These are phyloP conservation scores for Hansenula lynferdii DNA, from an alignment of 1,139 yeast species.

Conservation along the genomic window DNA sequence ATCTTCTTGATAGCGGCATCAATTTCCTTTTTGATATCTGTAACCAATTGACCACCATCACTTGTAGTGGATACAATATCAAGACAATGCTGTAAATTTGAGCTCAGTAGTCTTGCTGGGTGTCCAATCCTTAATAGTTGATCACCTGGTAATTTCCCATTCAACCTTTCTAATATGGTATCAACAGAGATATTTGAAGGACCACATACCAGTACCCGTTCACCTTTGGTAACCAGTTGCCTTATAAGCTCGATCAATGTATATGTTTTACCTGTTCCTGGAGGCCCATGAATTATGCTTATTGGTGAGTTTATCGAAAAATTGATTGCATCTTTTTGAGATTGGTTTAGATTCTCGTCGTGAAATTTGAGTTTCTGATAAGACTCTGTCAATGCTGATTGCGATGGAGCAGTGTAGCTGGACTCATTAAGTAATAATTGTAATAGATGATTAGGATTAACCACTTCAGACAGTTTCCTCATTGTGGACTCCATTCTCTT, in stretches of 20 bases:
- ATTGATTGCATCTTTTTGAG: constrained; percentile 65
- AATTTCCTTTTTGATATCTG: constrained; percentile 70
- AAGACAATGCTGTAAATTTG: constrained; percentile 66
- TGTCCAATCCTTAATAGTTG: constrained; percentile 81
- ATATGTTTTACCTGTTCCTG: constrained; percentile 81
- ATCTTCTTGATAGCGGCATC: constrained; percentile 51
- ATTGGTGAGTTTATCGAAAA: constrained; percentile 46
- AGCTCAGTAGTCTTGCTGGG: constrained; percentile 75
- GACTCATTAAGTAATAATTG: constrained; percentile 42
- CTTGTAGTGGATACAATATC: constrained; percentile 66
- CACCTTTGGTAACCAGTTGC: constrained; percentile 58
- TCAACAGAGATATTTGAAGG: constrained; percentile 96
- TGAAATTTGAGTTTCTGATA: constrained; percentile 31
- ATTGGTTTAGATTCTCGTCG: constrained; percentile 54
- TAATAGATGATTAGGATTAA: constrained; percentile 33
- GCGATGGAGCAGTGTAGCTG: constrained; percentile 24
- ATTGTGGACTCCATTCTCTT: constrained; percentile 78
- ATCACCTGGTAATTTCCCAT: constrained; percentile 43
- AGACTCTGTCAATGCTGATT: constrained; percentile 5
- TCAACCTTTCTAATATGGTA: constrained; percentile 77
- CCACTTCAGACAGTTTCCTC: constrained; percentile 52
- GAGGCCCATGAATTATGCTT: constrained; percentile 70
- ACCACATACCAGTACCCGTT: constrained; percentile 84
- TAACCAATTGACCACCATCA: constrained; percentile 57
- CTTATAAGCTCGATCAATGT: constrained; percentile 82